Evolutionary conservation across 768 basidiomycete species (phyloP).

Genomic region (Collybiopsis confluens): DNA sequence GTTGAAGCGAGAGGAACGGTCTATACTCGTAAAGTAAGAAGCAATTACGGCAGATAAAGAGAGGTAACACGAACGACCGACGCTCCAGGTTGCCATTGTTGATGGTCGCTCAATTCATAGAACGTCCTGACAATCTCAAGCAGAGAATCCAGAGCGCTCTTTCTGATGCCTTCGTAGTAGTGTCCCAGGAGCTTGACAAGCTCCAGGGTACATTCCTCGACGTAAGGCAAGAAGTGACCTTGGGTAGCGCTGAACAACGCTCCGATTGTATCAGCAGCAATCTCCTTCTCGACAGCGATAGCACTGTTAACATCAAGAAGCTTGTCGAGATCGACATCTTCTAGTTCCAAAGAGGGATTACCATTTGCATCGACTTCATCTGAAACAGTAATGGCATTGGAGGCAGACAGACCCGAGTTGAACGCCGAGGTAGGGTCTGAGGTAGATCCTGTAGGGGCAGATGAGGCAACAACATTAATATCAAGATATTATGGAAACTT

Average conservation of each 20-base stretch:
- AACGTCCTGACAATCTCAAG: constrained; percentile 87
- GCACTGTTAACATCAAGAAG: constrained; percentile 92
- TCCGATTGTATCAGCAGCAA: constrained; percentile 94
- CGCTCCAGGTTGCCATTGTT: constrained; percentile 79
- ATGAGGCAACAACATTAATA: neutral
- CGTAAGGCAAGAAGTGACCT: constrained; percentile 83
- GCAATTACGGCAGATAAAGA: neutral
- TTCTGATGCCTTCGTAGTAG: constrained; percentile 97
- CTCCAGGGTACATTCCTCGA: constrained; percentile 77
- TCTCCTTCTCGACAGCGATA: constrained; percentile 98
- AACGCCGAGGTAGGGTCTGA: constrained; percentile 58
- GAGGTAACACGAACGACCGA: constrained; percentile 41
- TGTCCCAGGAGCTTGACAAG: constrained; percentile 79
- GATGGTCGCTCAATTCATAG: constrained; percentile 80
- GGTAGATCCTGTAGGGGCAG: constrained; percentile 36
- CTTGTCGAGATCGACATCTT: constrained; percentile 82
- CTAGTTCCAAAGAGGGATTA: constrained; percentile 59
- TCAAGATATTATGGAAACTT: too few relatives aligned
- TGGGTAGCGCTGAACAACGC: constrained; percentile 82
- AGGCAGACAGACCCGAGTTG: constrained; percentile 68
- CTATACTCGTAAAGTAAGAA: constrained; percentile 21
- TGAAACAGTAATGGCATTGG: constrained; percentile 64
- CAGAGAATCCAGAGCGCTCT: constrained; percentile 84
- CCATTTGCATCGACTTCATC: constrained; percentile 47
- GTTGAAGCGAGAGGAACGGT: constrained; percentile 51